Evolutionary conservation across 768 basidiomycete genomes (phyloP), one percentile per base, ranked within the genome.

Genomic region (Lentinula raphanica): DNA sequence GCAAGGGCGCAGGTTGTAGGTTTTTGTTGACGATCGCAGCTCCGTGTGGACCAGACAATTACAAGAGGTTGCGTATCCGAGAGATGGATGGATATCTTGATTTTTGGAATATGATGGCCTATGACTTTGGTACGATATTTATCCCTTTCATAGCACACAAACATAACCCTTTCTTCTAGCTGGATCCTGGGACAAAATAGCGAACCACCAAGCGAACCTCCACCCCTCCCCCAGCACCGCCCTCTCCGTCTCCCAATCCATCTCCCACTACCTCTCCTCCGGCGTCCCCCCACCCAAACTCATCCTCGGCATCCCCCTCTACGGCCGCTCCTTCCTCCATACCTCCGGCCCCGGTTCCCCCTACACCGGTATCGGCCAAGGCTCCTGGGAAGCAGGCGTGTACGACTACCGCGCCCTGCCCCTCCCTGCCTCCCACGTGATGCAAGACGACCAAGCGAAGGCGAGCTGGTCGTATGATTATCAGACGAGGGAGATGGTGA

Each of bases 51-150:
- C 82, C 88, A 2, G 80, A 88, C 62, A 86, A 97, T 64, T 94
- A 93, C 72, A 75, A 85, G 69, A 90, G 87, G 63, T 76, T 98
- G 6, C 79, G 85, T 59, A 77, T 94, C 46, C 73, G 71, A 23
- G 91, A 91, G 60, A 98, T 99, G 95, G 88, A 94, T 68, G 78
- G 78, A 59, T 86, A 81, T 58, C 84, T 99, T 23, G 90, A 93
- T 66, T 94, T 98, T 69, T 98, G 94, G 95, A 98, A 99, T 68
- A 73, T 99, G 70, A 99, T 99, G 97, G 86, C 88, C 1, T 92
- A 93, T 63, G 91, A 92, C 68, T 92, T 88, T 65, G 82, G 88
- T 88, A 62, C 56, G 80, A n/a, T n/a, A n/a, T n/a, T n/a, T 71
- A 28, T 48, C 21, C 36, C 25, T 13, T 39, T 17, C 54, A 13